These are phyloP conservation scores for Taiwanofungus camphoratus DNA, from an alignment of 1,284 basidiomycete genomes.

Conservation along the genomic window DNA sequence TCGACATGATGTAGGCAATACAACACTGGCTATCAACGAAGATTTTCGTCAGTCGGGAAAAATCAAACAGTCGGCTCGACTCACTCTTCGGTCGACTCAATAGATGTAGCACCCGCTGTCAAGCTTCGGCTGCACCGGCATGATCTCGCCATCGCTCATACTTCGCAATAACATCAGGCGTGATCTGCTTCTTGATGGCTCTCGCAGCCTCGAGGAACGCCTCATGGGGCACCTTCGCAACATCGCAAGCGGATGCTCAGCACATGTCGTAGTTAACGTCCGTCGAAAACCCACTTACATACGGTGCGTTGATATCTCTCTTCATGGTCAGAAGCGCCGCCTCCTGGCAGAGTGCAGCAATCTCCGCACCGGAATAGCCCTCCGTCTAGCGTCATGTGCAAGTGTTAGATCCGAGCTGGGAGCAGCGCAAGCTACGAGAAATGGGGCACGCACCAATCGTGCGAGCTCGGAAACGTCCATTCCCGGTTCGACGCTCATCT, in stretches of 20 bases:
- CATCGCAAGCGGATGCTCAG: slow-evolving; percentile 6
- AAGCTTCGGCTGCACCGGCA: slow-evolving; percentile 27
- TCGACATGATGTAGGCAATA: too few species aligned
- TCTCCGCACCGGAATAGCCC: slow-evolving; percentile 96
- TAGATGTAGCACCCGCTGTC: background rate
- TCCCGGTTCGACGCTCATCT: slow-evolving; percentile 76
- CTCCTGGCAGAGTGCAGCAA: slow-evolving; percentile 91
- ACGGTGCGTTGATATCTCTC: slow-evolving; percentile 70
- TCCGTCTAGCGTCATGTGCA: slow-evolving; percentile 60
- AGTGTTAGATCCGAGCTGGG: background rate
- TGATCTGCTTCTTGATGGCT: slow-evolving; percentile 76
- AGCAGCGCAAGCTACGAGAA: background rate
- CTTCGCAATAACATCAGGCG: slow-evolving; percentile 68
- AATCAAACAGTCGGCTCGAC: background rate
- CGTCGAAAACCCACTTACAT: slow-evolving; percentile 41
- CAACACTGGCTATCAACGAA: too few species aligned
- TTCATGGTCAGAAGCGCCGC: slow-evolving; percentile 92
- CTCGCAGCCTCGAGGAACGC: slow-evolving; percentile 80
- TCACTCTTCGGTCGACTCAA: background rate
- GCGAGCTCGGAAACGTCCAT: slow-evolving; percentile 74
- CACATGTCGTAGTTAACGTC: background rate
- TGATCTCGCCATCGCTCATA: slow-evolving; percentile 60
- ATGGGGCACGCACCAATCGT: slow-evolving; percentile 38
- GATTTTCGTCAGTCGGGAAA: background rate
- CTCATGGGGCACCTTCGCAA: slow-evolving; percentile 59